Base-by-base conservation (phyloP, 2,329 filamentous ascomycete genomes). In the Juglanconis oblonga region DNA sequence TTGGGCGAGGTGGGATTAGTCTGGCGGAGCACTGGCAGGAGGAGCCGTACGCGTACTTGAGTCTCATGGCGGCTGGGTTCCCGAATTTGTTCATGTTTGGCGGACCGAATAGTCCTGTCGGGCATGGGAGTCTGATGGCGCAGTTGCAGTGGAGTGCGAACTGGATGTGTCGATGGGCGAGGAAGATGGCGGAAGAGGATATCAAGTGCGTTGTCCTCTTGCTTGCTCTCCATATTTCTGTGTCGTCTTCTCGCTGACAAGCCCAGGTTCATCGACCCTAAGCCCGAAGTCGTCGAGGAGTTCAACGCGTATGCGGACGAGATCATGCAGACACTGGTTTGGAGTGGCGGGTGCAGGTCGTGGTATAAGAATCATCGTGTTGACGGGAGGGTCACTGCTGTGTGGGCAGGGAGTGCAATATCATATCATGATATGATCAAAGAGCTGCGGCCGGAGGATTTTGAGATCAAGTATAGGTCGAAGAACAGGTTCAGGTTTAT, bases 31-130 rank as follows among this genome's bases (percentile, higher is more conserved):
- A 80, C 1, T 90, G 87, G 87, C 76, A 75, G n/a, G 74, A 75
- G 1, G 81, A 78, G 60, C 87, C 87, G 0, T 84, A 87, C 64
- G 86, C 83, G 0, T 90, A 90, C 64, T 73, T 89, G n/a, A 86
- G 87, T 0, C 64, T 86, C 0, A 81, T 82, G 0, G 81, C 83
- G 0, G 85, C 86, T 0, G 82, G 80, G 0, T 89, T 89, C 61
- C 87, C 87, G 0, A 90, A 90, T 63, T 73, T 89, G 0, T 76
- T 88, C 38, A 60, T 62, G 51, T 49, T 62, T 45, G 52, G 36
- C 4, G 59, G 59, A 5, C 59, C 59, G 1, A 62, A 62, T 14
- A 49, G 42, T 29, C 59, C 45, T 1, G 50, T 49, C 1, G 59
- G 59, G 2, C 59, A 61, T 24, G 59, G 55, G 2, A 49, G 42